Evolutionary conservation across 2,329 filamentous ascomycete species (phyloP), one percentile per base, ranked within the genome.

Genomic region (Stagonosporopsis vannaccii): DNA sequence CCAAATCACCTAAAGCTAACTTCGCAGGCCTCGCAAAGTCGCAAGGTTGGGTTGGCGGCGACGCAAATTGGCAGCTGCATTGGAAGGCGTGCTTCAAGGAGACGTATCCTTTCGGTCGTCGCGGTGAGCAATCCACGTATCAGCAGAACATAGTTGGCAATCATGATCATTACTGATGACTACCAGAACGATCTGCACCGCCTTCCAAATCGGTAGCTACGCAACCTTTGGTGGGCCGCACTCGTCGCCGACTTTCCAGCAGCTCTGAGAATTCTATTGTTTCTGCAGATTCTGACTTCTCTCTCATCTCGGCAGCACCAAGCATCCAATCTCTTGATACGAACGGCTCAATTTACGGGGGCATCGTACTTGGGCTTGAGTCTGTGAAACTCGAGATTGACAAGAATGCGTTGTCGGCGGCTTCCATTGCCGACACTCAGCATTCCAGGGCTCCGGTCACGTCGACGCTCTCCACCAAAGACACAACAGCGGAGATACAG

Each of bases 1-100:
- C 39, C 8, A 52, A 41, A 9, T 52, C 58, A 7, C 61, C 63
- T 6, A 66, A 66, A 28, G 61, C 59, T 22, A 66, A 69, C 35
- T 70, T 70, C 39, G 59, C 56, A 12, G 63, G 63, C 17, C 44
- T 70, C n/a, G 67, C 63, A 4, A 54, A 60, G 35, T 42, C 42
- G 35, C 61, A 59, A 42, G 61, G 62, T 8, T 70, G 68, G 68
- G 50, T 51, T 2, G 61, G 58, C 15, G 65, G 60, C 6, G 58
- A 60, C 45, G 30, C 19, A 13, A 32, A 57, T 4, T 69, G 67
- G 66, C 55, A 55, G 12, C 3, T 12, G 12, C 41, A 59, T 30
- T 68, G 67, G 65, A 13, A 53, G 30, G 30, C 42, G 13, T 68
- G 63, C 35, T 71, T 69, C 33, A 49, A 42, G 1, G 60, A 68